These are phyloP conservation scores for Calonectria leucothoes DNA, from an alignment of 2,329 filamentous ascomycete genomes.

Conservation along the genomic window DNA sequence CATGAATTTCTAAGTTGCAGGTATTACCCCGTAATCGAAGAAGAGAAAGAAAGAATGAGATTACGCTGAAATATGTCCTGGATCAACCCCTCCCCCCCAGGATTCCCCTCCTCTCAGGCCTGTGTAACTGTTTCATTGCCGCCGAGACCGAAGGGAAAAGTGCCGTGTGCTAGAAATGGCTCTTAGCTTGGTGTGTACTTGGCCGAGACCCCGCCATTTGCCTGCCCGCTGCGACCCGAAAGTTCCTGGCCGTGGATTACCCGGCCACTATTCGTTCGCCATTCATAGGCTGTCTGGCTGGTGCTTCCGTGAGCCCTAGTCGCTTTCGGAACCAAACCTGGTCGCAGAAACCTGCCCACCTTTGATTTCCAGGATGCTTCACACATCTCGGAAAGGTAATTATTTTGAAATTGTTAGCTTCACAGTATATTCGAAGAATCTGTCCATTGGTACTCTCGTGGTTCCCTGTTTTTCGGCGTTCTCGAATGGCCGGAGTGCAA, in stretches of 20 bases:
- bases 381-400: not conserved
- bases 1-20: no score
- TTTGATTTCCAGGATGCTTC: not conserved
- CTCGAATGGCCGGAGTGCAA: not conserved
- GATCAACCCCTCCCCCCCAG: not conserved
- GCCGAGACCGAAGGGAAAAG: not conserved
- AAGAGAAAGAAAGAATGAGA: not conserved
- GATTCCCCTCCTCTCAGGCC: not conserved
- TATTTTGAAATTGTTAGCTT: no score
- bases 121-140: not conserved
- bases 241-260: slow-evolving; percentile 3
- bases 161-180: not conserved
- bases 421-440: not conserved
- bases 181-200: not conserved
- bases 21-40: not conserved
- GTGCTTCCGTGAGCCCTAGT: slow-evolving; percentile 6
- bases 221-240: slow-evolving; percentile 6
- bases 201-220: slow-evolving; percentile 10
- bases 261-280: not conserved
- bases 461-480: not conserved
- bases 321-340: not conserved
- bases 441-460: not conserved
- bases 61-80: not conserved
- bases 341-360: not conserved
- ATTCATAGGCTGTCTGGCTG: not conserved